phyloP scores from a whole-genome alignment of 805 yeast genomes.

The Teunomyces atbi region DNA sequence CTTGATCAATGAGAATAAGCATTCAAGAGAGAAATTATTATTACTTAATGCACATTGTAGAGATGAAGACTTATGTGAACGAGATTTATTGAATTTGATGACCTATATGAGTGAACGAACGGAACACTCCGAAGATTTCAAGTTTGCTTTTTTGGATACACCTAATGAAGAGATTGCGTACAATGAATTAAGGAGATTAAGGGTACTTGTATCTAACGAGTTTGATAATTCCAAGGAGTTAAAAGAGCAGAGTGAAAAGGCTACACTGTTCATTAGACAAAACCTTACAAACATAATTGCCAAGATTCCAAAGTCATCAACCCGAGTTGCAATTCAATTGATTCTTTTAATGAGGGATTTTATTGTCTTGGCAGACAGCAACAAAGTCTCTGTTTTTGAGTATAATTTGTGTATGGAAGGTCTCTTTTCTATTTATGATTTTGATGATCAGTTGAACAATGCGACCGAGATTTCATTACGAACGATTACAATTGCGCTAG shows the following conservation, averaged over 20 bases:
- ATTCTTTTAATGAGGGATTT: background rate
- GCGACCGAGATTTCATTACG: conserved; percentile 6
- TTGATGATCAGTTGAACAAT: conserved; percentile 5
- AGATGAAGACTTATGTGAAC: background rate
- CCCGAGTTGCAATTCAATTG: background rate
- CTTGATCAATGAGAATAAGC: background rate
- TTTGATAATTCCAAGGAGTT: background rate
- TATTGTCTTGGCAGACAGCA: background rate
- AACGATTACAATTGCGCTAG: conserved; percentile 10
- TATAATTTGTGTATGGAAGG: conserved; percentile 1
- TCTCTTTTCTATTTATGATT: background rate
- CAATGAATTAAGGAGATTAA: background rate
- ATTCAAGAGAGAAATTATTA: background rate
- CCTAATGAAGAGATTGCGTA: background rate
- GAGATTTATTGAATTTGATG: background rate
- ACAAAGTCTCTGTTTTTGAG: background rate
- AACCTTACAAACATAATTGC: background rate
- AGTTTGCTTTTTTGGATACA: background rate
- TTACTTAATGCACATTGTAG: background rate
- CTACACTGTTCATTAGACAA: background rate
- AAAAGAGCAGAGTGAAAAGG: background rate
- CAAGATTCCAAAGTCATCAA: background rate
- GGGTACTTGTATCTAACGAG: background rate
- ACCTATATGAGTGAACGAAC: background rate
- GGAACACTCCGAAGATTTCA: background rate